These are phyloP conservation scores for Cystobasidium pallidum DNA, from an alignment of 1,284 basidiomycete genomes.

Conservation along the genomic window DNA sequence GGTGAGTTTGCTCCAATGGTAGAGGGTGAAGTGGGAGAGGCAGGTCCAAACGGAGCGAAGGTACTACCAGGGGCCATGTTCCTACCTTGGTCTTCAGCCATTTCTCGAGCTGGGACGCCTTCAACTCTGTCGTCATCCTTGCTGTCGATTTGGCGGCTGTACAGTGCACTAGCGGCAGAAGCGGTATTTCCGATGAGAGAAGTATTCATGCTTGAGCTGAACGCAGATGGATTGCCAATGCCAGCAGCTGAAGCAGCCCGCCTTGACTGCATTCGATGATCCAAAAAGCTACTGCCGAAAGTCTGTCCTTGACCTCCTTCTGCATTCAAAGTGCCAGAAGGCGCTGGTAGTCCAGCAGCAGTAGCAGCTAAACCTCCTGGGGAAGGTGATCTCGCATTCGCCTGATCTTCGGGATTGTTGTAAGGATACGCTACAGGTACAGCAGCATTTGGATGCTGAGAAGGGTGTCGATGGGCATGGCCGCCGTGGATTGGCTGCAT, in stretches of 20 bases:
- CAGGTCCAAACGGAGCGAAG: conserved; percentile 45
- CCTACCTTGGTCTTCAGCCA: background rate
- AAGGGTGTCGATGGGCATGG: conserved; percentile 28
- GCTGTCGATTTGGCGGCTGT: conserved; percentile 27
- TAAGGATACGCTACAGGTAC: conserved; percentile 30
- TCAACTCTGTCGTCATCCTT: background rate
- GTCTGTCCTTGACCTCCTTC: conserved; percentile 4
- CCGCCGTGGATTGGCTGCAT: conserved; percentile 5
- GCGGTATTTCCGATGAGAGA: conserved; percentile 28
- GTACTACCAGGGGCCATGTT: conserved; percentile 14
- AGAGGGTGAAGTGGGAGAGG: conserved; percentile 14
- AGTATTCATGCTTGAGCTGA: conserved; percentile 32
- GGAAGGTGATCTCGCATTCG: conserved; percentile 7
- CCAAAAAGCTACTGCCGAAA: conserved; percentile 48
- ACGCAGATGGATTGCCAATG: background rate
- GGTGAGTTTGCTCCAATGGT: conserved; percentile 22
- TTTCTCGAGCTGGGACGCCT: background rate
- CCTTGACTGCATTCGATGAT: conserved; percentile 51
- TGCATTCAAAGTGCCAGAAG: background rate
- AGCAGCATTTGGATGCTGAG: conserved; percentile 34
- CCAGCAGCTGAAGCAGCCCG: conserved; percentile 29
- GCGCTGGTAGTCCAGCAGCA: background rate
- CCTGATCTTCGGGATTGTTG: conserved; percentile 14
- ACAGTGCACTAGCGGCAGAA: conserved; percentile 22
- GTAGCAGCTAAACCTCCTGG: conserved; percentile 10